Evolutionary conservation across 2,329 filamentous ascomycete species (phyloP).

Genomic region (Parafenestella ontariensis): DNA sequence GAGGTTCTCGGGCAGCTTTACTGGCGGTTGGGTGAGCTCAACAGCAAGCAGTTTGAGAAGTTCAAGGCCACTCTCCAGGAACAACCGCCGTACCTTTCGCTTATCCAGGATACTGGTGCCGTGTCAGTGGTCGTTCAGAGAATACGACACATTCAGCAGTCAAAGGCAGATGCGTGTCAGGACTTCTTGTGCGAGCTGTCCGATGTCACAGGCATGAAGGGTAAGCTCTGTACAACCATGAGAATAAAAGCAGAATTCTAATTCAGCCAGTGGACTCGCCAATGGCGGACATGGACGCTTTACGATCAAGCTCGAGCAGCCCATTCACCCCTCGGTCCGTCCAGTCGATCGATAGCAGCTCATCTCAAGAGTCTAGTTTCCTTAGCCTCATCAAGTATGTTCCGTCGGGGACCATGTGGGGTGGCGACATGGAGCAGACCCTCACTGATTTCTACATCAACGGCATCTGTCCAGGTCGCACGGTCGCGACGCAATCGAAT

Average conservation of each 20-base stretch:
- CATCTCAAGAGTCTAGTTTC: constrained; percentile 32
- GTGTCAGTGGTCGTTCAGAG: constrained; percentile 41
- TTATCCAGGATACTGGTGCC: constrained; percentile 33
- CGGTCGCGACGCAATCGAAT: constrained; percentile 34
- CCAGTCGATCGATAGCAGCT: constrained; percentile 31
- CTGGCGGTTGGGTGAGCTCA: constrained; percentile 45
- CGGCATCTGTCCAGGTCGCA: constrained; percentile 42
- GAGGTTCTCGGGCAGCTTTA: constrained; percentile 46
- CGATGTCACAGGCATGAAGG: constrained; percentile 38
- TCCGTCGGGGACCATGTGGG: constrained; percentile 24
- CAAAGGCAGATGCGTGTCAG: constrained; percentile 44
- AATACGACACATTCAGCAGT: constrained; percentile 41
- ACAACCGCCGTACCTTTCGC: constrained; percentile 34
- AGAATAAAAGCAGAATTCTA: constrained; percentile 3
- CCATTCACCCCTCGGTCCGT: constrained; percentile 36
- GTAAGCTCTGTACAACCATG: constrained; percentile 14
- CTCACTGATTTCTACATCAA: constrained; percentile 42
- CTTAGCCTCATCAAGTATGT: constrained; percentile 41
- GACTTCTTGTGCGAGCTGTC: constrained; percentile 44
- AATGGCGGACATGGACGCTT: constrained; percentile 31
- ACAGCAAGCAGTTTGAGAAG: constrained; percentile 46
- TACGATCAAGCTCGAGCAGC: constrained; percentile 32
- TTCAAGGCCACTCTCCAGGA: constrained; percentile 40
- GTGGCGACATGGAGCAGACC: constrained; percentile 36
- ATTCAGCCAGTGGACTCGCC: constrained; percentile 35